Percentiles rank a stretch among this genome's conserved stretches.
Evolutionary conservation across 75 land plant species (phyloP).

Genomic region (Larix kaempferi): DNA sequence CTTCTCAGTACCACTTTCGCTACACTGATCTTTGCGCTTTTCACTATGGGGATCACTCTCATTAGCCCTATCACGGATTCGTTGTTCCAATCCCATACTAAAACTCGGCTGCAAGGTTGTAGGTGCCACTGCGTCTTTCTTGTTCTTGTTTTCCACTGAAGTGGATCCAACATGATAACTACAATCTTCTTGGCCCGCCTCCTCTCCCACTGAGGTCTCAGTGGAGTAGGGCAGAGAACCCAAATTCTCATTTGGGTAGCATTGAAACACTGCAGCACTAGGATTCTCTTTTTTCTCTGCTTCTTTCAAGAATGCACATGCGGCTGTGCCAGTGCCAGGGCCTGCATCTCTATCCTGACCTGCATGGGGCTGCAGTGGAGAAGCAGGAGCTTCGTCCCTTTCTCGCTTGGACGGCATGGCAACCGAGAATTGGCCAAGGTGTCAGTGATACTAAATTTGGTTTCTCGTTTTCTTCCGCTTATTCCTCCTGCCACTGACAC

Average conservation of each 20-base stretch:
- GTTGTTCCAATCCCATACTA: too few relatives aligned
- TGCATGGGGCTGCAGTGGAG: background rate
- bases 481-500: background rate
- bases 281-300: background rate
- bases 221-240: background rate
- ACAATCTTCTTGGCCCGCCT: background rate
- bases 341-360: background rate
- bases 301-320: too few relatives aligned
- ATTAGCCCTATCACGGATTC: too few relatives aligned
- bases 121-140: background rate
- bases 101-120: background rate
- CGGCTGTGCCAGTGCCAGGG: background rate
- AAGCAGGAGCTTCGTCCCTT: background rate
- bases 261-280: background rate
- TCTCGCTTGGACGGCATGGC: background rate
- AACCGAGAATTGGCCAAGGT: background rate
- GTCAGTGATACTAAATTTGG: background rate
- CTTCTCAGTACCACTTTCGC: slow-evolving; percentile 3
- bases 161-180: background rate
- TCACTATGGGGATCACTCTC: background rate
- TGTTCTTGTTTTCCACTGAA: slow-evolving; percentile 4
- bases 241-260: background rate
- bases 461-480: slow-evolving; percentile 6
- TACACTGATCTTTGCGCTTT: slow-evolving; percentile 6
- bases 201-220: slow-evolving; percentile 3